Percentiles rank a stretch among this genome's conserved stretches.
Evolutionary conservation across 202 grass and related monocot species (phyloP).

Genomic region (Cymbopogon flexuosus): DNA sequence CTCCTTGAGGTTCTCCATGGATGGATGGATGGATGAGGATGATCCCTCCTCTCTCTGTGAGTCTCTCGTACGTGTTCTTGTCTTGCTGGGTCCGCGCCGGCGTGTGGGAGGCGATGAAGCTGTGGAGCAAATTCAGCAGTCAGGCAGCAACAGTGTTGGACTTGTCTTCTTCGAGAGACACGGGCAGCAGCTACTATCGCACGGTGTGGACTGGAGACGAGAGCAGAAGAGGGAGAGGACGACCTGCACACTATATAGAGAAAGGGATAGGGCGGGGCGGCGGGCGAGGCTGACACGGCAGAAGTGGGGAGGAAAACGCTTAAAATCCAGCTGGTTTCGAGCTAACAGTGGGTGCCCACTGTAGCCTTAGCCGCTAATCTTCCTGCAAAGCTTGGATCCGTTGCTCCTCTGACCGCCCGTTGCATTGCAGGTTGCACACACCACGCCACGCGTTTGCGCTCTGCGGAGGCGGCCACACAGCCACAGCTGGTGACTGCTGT

Average conservation of each 20-base stretch:
- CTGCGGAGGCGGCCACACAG: neutral
- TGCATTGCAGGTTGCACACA: neutral
- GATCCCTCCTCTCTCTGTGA: neutral
- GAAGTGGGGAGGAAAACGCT: no score
- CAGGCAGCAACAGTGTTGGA: conserved; percentile 30
- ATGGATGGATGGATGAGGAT: conserved; percentile 19
- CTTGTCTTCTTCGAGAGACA: conserved; percentile 30
- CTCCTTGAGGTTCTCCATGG: conserved; percentile 60
- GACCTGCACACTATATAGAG: conserved; percentile 28
- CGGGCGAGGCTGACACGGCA: neutral
- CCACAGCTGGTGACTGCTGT: conserved; percentile 29
- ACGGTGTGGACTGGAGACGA: neutral
- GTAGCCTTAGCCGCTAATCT: conserved; percentile 15
- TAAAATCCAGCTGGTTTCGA: conserved; percentile 24
- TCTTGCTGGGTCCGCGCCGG: neutral
- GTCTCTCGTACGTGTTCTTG: neutral
- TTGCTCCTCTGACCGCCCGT: neutral
- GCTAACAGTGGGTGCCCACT: conserved; percentile 23
- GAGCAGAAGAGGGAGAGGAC: neutral
- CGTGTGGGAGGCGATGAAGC: neutral
- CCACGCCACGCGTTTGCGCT: conserved; percentile 17
- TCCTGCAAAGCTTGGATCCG: neutral
- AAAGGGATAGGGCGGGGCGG: neutral
- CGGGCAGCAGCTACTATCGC: neutral
- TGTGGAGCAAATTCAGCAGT: conserved; percentile 18